Evolutionary conservation across 768 basidiomycete species (phyloP).

Genomic region (Russula compacta): DNA sequence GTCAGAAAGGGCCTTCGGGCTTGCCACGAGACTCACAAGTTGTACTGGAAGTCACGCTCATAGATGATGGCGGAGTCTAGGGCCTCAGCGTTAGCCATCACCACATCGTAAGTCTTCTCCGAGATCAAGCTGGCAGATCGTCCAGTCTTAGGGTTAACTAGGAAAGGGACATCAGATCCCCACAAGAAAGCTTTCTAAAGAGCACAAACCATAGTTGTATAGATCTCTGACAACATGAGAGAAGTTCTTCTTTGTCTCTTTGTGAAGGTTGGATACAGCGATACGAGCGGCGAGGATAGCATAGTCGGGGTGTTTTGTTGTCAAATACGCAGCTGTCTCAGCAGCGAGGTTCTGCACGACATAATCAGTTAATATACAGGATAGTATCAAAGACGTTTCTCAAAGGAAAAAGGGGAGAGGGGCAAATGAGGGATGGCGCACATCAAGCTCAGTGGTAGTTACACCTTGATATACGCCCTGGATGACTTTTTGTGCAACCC

Average conservation of each 20-base stretch:
- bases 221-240: slow-evolving; percentile 87
- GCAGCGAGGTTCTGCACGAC: slow-evolving; percentile 77
- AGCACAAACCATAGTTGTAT: slow-evolving; percentile 66
- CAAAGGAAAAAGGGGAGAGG: neutral
- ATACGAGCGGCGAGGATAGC: slow-evolving; percentile 97
- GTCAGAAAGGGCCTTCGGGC: neutral
- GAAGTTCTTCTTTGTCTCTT: slow-evolving; percentile 97
- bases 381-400: too few relatives aligned
- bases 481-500: slow-evolving; percentile 87
- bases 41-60: slow-evolving; percentile 96
- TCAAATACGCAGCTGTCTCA: slow-evolving; percentile 95
- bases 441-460: slow-evolving; percentile 95
- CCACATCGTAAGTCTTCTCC: slow-evolving; percentile 70
- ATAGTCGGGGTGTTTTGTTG: slow-evolving; percentile 96
- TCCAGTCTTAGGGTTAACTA: slow-evolving; percentile 94
- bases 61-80: slow-evolving; percentile 96
- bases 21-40: slow-evolving; percentile 52
- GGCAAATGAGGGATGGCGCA: slow-evolving; percentile 32
- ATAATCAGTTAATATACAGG: neutral
- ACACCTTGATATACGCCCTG: slow-evolving; percentile 91
- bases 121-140: slow-evolving; percentile 86
- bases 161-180: neutral
- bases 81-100: slow-evolving; percentile 69
- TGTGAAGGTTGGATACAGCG: slow-evolving; percentile 97
- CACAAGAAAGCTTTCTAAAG: neutral